Evolutionary conservation across 2,329 filamentous ascomycete genomes (phyloP).

Genomic region (Nothopassalora personata): DNA sequence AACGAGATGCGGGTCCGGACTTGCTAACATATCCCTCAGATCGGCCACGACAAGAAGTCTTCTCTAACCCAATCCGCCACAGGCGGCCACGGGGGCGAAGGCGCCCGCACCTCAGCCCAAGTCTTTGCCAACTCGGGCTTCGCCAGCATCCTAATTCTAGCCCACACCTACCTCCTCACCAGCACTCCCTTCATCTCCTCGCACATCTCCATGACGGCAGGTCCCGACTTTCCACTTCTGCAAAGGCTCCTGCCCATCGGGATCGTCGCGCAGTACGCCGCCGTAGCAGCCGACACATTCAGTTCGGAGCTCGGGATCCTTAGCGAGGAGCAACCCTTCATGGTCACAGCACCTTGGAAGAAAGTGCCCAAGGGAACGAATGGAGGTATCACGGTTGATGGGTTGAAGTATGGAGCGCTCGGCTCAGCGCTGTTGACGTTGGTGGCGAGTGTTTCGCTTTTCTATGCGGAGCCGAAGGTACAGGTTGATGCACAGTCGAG

Average conservation of each 20-base stretch:
- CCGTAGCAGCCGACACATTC: slow-evolving; percentile 88
- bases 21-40: slow-evolving; percentile 40
- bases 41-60: slow-evolving; percentile 84
- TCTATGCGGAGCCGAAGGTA: slow-evolving; percentile 14
- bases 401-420: slow-evolving; percentile 46
- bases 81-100: slow-evolving; percentile 71
- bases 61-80: slow-evolving; percentile 71
- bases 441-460: slow-evolving; percentile 51
- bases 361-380: slow-evolving; percentile 88
- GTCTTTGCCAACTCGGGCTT: slow-evolving; percentile 83
- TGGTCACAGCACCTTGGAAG: slow-evolving; percentile 78
- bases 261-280: slow-evolving; percentile 64
- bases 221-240: slow-evolving; percentile 39
- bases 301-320: slow-evolving; percentile 93
- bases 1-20: too few relatives aligned
- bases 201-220: slow-evolving; percentile 17
- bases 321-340: slow-evolving; percentile 65
- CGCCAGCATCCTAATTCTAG: slow-evolving; percentile 60
- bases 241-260: slow-evolving; percentile 42
- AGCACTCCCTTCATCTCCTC: slow-evolving; percentile 31
- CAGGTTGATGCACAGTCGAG: slow-evolving; percentile 12
- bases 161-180: slow-evolving; percentile 45
- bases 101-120: slow-evolving; percentile 77
- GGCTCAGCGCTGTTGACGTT: slow-evolving; percentile 57
- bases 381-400: slow-evolving; percentile 75